These are phyloP conservation scores for Solanum chilense DNA, from an alignment of 257 asterid species.

Conservation along the genomic window DNA sequence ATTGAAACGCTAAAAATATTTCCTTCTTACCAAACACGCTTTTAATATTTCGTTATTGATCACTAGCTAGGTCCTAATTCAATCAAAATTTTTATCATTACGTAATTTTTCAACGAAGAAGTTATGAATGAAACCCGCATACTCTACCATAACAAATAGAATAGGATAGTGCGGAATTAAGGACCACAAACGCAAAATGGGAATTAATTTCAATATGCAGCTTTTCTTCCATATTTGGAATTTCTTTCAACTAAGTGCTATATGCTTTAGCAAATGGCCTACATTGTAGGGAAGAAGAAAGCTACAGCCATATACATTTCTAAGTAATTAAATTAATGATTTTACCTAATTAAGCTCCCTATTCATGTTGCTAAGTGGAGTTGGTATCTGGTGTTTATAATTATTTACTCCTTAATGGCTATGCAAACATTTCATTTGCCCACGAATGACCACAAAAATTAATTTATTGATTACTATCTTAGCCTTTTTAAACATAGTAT, in stretches of 20 bases:
- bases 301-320: background rate
- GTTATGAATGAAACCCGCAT: fast-evolving
- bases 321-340: background rate
- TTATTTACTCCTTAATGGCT: background rate
- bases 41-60: background rate
- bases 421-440: background rate
- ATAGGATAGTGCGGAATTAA: background rate
- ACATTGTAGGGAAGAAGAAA: background rate
- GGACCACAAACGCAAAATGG: background rate
- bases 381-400: background rate
- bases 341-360: background rate
- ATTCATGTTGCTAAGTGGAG: background rate
- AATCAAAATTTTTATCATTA: background rate
- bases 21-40: background rate
- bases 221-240: background rate
- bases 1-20: background rate
- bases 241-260: background rate
- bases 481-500: background rate
- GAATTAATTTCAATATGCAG: background rate
- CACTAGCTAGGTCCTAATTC: background rate
- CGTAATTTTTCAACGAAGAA: background rate
- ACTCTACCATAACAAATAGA: background rate
- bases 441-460: background rate
- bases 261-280: background rate
- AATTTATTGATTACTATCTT: background rate